Percentiles rank a stretch among this genome's conserved stretches.
phyloP scores from a whole-genome alignment of 1,139 yeast genomes.

The Kodamaea ohmeri region DNA sequence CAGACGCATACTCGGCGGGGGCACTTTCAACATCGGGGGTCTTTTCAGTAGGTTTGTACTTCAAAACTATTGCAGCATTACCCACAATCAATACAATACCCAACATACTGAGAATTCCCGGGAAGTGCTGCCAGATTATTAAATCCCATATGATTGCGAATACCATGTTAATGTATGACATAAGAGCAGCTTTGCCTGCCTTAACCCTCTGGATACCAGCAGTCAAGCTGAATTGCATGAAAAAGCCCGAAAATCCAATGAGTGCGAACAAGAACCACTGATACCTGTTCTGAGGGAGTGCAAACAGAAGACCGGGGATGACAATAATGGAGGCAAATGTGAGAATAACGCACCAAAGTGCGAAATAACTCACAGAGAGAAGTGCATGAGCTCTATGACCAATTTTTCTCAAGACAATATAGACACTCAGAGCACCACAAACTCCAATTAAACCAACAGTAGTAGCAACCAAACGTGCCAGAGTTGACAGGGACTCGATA shows the following conservation, averaged over 20 bases:
- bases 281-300: slow-evolving; percentile 51
- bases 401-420: slow-evolving; percentile 68
- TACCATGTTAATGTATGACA: slow-evolving; percentile 71
- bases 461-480: slow-evolving; percentile 54
- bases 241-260: slow-evolving; percentile 76
- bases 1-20: slow-evolving; percentile 3
- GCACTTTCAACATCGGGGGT: slow-evolving; percentile 6
- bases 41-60: slow-evolving; percentile 40
- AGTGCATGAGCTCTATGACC: slow-evolving; percentile 80
- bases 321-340: slow-evolving; percentile 53
- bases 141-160: slow-evolving; percentile 81
- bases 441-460: slow-evolving; percentile 68
- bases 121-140: slow-evolving; percentile 68
- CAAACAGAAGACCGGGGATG: slow-evolving; percentile 60
- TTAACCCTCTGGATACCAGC: slow-evolving; percentile 81
- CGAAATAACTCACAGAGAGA: slow-evolving; percentile 73
- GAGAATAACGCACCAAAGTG: slow-evolving; percentile 56
- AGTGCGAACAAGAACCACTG: slow-evolving; percentile 65
- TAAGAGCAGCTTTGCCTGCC: slow-evolving; percentile 75
- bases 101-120: slow-evolving; percentile 62
- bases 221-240: slow-evolving; percentile 75
- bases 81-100: slow-evolving; percentile 70
- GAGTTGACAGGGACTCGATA: slow-evolving; percentile 40
- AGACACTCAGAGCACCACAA: slow-evolving; percentile 67
- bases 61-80: slow-evolving; percentile 61